These are phyloP conservation scores for Ajuga reptans DNA, from an alignment of 305 asterid genomes.

Conservation along the genomic window DNA sequence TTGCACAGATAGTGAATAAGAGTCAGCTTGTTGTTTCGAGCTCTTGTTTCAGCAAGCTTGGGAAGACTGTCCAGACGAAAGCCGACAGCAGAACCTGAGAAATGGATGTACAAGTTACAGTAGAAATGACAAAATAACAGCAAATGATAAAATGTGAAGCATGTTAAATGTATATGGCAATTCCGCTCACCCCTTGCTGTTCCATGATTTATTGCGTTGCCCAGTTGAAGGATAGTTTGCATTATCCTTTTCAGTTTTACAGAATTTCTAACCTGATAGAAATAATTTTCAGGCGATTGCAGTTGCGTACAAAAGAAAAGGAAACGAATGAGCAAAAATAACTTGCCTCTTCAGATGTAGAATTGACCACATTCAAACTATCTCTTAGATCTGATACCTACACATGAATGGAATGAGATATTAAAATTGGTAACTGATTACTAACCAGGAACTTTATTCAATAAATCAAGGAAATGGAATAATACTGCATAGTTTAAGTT, in stretches of 20 bases:
- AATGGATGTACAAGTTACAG: constrained; percentile 2
- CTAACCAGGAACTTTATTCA: constrained; percentile 8
- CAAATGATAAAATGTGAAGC: not conserved
- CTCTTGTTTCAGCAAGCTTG: constrained; percentile 77
- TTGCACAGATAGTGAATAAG: constrained; percentile 88
- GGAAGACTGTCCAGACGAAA: constrained; percentile 88
- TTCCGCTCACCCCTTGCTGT: constrained; percentile 68
- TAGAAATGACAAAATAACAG: not conserved
- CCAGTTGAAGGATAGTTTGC: constrained; percentile 76
- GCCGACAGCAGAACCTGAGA: constrained; percentile 80
- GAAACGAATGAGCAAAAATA: constrained; percentile 11
- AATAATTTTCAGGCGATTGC: constrained; percentile 17
- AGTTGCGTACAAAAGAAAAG: not conserved
- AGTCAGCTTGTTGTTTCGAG: constrained; percentile 71
- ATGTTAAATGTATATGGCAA: not conserved
- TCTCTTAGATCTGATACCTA: constrained; percentile 63
- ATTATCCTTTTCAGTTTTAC: constrained; percentile 72
- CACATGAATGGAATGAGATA: constrained; percentile 11
- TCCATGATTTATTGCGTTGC: constrained; percentile 87
- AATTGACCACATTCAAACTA: constrained; percentile 52
- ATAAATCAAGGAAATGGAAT: not conserved
- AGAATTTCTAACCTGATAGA: constrained; percentile 66
- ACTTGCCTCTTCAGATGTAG: constrained; percentile 74
- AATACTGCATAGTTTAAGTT: not conserved
- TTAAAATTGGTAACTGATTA: not conserved